Conservation (phyloP, 2,329 filamentous ascomycete genomes). For the Ceratocystis destructans region DNA sequence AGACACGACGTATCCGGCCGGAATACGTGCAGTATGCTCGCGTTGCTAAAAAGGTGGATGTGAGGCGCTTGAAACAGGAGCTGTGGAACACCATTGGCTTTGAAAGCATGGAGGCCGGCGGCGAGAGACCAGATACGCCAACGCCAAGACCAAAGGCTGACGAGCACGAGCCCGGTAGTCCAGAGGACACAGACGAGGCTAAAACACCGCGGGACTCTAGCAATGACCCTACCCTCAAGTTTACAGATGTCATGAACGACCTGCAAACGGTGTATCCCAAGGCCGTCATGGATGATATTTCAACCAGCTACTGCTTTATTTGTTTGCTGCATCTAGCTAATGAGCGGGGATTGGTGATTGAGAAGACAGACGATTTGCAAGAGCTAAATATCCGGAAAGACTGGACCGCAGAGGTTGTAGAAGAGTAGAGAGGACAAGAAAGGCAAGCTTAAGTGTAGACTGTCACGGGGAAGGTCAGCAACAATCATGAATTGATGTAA, state of each 20-base stretch:
- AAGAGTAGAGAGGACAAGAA: conserved; percentile 45
- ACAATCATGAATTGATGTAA: neutral
- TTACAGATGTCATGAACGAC: conserved; percentile 84
- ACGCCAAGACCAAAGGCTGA: conserved; percentile 20
- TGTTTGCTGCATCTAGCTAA: conserved; percentile 82
- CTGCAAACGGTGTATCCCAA: conserved; percentile 76
- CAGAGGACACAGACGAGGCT: conserved; percentile 24
- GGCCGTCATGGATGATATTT: conserved; percentile 81
- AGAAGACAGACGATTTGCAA: conserved; percentile 44
- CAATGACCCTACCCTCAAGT: conserved; percentile 51
- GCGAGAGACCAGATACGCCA: conserved; percentile 23
- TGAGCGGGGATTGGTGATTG: conserved; percentile 74
- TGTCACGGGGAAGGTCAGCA: neutral
- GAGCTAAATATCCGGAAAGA: conserved; percentile 51
- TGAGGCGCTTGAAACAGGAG: conserved; percentile 54
- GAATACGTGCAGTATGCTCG: conserved; percentile 59
- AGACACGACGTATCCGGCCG: conserved; percentile 47
- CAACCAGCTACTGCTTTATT: conserved; percentile 87
- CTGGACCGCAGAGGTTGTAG: conserved; percentile 44
- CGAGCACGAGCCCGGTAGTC: neutral
- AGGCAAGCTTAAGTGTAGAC: conserved; percentile 24
- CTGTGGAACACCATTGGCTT: conserved; percentile 54
- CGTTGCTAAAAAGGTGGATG: conserved; percentile 58
- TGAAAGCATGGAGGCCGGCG: conserved; percentile 33
- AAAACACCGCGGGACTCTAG: conserved; percentile 5